Base-by-base conservation (phyloP, 179 eudicot genomes). In the Heliamphora ciliata region DNA sequence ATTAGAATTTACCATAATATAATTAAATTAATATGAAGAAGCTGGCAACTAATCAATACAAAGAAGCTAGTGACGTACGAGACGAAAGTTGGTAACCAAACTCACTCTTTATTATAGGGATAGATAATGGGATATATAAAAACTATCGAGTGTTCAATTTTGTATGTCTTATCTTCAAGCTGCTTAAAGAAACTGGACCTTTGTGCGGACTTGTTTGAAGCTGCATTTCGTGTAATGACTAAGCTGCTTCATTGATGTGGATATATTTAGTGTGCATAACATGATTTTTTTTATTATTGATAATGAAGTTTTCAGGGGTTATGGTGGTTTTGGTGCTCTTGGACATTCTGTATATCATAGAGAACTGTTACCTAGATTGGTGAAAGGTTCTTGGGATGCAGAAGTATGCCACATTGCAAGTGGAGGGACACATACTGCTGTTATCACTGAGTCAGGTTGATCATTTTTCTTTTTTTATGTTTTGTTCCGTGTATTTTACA, bases 261-360 rank as follows among this genome's bases (percentile, higher is more conserved):
- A 44, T 31, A 60, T 17, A 40, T 11, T 55, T 56, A 55, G 60
- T 56, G 21, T 31, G 21, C 60, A 83, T 81, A 80, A 87, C 83
- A 84, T 87, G 86, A 85, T 86, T 79, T 85, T 82, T 81, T 83
- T 84, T 82, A 71, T 88, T 82, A 83, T 88, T 86, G 70, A 83
- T 68, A 85, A 84, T 91, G 84, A 93, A 91, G 93, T 89, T 90
- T 94, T 81, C 97, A 95, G 98, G 99, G 99, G 99, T 71, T 96
- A 96, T 86, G 99, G 99, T 77, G 99, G 99, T 74, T 96, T 96
- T 84, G 99, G 99, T 46, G 97, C 99, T 84, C 96, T 96, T 81
- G 99, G 99, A 18, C 99, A 96, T 83, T 82, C 96, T 17, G 98
- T 96, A 77, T 95, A 84, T 83, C 87, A 89, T 74, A 90, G 99